Base-by-base conservation (phyloP, 768 basidiomycete genomes). In the Sporobolomyces pararoseus region DNA sequence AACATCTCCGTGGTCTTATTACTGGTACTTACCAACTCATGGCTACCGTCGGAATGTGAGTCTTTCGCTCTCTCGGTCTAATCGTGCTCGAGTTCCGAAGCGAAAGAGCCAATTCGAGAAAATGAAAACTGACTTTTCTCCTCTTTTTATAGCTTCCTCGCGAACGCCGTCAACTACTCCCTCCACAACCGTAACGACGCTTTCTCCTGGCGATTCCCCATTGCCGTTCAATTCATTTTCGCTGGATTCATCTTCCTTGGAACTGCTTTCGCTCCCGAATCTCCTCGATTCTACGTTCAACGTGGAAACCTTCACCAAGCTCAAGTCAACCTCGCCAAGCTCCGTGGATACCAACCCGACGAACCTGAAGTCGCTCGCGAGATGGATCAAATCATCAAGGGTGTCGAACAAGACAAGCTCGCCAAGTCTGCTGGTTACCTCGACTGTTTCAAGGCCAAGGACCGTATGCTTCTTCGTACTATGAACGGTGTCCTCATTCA, bases 21-120 rank as follows among this genome's bases (percentile, higher is more conserved):
- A 91, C 89, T 0, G 90, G 90, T 51, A 76, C 89, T 37, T 91
- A 91, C 83, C 91, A 92, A 78, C 86, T 93, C 78, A 87, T 90
- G 85, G 90, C 89, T 27, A 88, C 89, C 29, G 82, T 85, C 58
- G 91, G 90, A 50, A 63, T 68, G 42, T 55, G 16, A 52, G 39
- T 47, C 29, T 52, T 25, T 4, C 12, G 10, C 25, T 49, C 12
- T 63, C 39, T 42, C 39, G 39, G n/a, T n/a, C n/a, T n/a, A n/a
- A n/a, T n/a, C n/a, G n/a, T n/a, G n/a, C n/a, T n/a, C n/a, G n/a
- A n/a, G n/a, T n/a, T n/a, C n/a, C n/a, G n/a, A n/a, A n/a, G 39
- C 39, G 39, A 42, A 42, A 9, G 39, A 9, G 13, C 21, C 13
- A 47, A 47, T 21, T 47, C 23, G 46, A 12, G 34, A 34, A 55